Base-by-base conservation (phyloP, 768 basidiomycete genomes). In the Gymnopilus junonius region DNA sequence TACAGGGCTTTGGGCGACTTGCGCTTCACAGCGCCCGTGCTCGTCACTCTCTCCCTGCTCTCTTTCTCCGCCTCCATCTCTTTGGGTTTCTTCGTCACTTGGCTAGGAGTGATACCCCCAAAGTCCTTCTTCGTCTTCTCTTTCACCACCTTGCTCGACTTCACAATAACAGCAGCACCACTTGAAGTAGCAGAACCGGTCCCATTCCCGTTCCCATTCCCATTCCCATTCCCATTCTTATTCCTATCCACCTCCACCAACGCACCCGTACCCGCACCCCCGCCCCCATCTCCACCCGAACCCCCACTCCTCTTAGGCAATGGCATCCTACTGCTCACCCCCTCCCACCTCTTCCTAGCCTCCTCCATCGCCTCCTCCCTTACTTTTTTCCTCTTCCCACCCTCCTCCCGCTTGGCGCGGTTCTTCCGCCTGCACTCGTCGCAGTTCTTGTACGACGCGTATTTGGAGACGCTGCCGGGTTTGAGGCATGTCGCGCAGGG, bases 1-100 rank as follows among this genome's bases (percentile, higher is more conserved):
- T 25, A 20, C 14, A 70, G 32, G 1, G 58, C n/a, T 21, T 68
- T 66, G n/a, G 64, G 31, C 14, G 64, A 27, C 43, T 64, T 58
- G 20, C 62, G 31, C 32, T 60, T 61, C 10, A 40, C 46, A 5
- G 58, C 64, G 1, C 55, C 58, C 14, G 54, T 51, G 6, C 32
- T 58, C 20, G 45, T 40, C 31, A 31, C 20, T 21, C 21, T 20
- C 23, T 48, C 23, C 34, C 11, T 20, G 11, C 54, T 48, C 11
- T 40, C 34, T 20, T 57, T 58, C 34, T 32, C 23, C 55, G 12
- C 12, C 45, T 21, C 55, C 20, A n/a, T n/a, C n/a, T n/a, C n/a
- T n/a, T n/a, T n/a, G n/a, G n/a, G n/a, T n/a, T 20, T 40, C 15
- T 32, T 37, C 39, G 7, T 29, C 43, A 29, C 31, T 31, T 7